Conservation (phyloP, 1,284 basidiomycete genomes). For the Sanguinoderma infundibulare region DNA sequence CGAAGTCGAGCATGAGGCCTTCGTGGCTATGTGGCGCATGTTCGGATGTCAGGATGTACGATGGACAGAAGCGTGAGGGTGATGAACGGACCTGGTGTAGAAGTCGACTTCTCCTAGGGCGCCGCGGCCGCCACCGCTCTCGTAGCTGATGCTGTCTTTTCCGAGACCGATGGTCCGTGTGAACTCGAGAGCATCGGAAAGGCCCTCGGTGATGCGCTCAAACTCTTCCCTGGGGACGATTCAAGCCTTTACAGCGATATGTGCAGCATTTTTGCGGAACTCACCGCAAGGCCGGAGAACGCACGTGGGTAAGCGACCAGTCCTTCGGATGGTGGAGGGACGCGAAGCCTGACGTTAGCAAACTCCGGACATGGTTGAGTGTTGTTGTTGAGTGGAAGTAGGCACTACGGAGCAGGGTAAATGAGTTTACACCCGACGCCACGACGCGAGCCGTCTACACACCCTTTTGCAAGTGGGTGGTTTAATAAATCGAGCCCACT, state of each 20-base stretch:
- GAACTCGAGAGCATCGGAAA: constrained; percentile 94
- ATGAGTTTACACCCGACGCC: not conserved
- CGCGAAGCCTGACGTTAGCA: constrained; percentile 92
- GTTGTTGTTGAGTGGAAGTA: constrained; percentile 97
- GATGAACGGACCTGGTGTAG: constrained; percentile 79
- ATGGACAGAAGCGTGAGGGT: not conserved
- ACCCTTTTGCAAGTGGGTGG: no score
- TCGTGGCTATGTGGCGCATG: constrained; percentile 69
- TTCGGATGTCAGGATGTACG: not conserved
- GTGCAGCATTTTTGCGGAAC: constrained; percentile 23
- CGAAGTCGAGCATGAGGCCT: constrained; percentile 92
- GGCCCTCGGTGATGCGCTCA: constrained; percentile 80
- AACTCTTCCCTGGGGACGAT: constrained; percentile 68
- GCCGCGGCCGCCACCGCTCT: constrained; percentile 70
- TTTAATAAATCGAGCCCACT: no score
- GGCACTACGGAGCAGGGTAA: constrained; percentile 61
- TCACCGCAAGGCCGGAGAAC: constrained; percentile 76
- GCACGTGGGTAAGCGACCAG: constrained; percentile 94
- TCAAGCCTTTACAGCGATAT: not conserved
- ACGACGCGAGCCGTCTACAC: no score
- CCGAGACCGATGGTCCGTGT: constrained; percentile 85
- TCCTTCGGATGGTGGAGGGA: constrained; percentile 89
- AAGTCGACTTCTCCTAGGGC: constrained; percentile 92
- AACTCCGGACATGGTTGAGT: constrained; percentile 88
- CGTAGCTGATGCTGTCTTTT: constrained; percentile 56